A percentile compares a stretch with the other conserved stretches of the same genome.
phyloP scores from a whole-genome alignment of 2,329 filamentous ascomycete species.

The Plectosphaerella plurivora region DNA sequence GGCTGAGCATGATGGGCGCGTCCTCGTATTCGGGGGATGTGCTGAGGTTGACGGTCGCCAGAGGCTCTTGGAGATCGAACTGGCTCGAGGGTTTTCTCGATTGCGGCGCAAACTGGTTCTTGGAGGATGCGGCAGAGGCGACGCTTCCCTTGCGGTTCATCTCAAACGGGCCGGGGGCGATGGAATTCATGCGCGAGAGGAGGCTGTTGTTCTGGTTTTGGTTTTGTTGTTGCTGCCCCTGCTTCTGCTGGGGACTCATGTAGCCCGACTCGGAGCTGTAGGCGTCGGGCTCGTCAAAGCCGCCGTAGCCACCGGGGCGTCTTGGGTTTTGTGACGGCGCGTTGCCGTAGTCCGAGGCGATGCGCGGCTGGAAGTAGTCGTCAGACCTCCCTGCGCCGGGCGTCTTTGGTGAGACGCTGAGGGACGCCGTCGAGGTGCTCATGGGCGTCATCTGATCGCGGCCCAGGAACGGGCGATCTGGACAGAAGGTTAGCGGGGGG shows the following conservation, averaged over 20 bases:
- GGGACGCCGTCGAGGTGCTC: constrained; percentile 56
- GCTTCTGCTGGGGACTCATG: constrained; percentile 41
- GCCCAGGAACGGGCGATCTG: constrained; percentile 51
- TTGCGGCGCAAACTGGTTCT: neutral
- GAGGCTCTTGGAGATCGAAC: neutral
- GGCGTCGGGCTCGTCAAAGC: constrained; percentile 33
- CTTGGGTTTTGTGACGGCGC: constrained; percentile 32
- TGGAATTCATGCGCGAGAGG: constrained; percentile 55
- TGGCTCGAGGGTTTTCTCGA: neutral
- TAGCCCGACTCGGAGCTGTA: constrained; percentile 34
- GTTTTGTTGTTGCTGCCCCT: constrained; percentile 15
- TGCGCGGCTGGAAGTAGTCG: constrained; percentile 41
- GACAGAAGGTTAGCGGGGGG: constrained; percentile 22
- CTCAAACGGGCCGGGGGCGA: constrained; percentile 64
- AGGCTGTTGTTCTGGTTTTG: constrained; percentile 28
- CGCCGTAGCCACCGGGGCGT: constrained; percentile 46
- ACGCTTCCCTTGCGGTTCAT: constrained; percentile 24
- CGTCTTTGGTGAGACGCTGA: constrained; percentile 59
- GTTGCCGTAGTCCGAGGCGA: constrained; percentile 35
- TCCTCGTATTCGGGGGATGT: neutral
- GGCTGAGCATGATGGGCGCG: neutral
- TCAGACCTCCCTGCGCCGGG: constrained; percentile 40
- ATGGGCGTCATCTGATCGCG: constrained; percentile 59
- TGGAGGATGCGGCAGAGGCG: neutral
- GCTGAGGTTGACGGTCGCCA: neutral